Evolutionary conservation across 164 flowering plant genomes (phyloP).

Genomic region (Stephania japonica): DNA sequence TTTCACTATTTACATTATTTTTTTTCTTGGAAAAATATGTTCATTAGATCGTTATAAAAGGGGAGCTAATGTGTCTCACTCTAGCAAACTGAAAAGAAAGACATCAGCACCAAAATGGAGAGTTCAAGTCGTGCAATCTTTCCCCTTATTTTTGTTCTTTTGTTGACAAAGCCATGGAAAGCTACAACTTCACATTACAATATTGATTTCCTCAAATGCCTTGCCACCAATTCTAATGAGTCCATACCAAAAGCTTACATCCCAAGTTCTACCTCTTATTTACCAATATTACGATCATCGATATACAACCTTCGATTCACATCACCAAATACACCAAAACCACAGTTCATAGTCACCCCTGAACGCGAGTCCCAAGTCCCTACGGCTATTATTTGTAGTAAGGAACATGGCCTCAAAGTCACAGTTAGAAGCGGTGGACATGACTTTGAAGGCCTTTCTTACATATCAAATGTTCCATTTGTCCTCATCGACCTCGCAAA

Average conservation of each 20-base stretch:
- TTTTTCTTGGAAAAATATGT: neutral
- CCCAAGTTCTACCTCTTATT: neutral
- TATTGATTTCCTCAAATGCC: slow-evolving; percentile 1
- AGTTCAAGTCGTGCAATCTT: neutral
- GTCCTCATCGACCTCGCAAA: neutral
- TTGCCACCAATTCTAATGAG: neutral
- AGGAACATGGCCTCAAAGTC: slow-evolving; percentile 3
- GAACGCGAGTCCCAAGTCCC: slow-evolving; percentile 2
- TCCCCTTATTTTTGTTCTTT: neutral
- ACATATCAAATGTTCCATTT: neutral
- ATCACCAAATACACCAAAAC: slow-evolving; percentile 4
- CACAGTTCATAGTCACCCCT: slow-evolving; percentile 1
- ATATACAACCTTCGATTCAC: neutral
- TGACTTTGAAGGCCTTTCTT: slow-evolving; percentile 5
- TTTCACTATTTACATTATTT: no score
- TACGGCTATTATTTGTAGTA: neutral
- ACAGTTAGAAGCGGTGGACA: slow-evolving; percentile 4
- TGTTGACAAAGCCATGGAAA: neutral
- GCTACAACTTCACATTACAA: slow-evolving; percentile 1
- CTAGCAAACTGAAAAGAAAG: neutral
- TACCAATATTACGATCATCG: neutral
- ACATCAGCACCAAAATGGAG: neutral
- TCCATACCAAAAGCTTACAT: neutral
- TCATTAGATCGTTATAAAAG: neutral
- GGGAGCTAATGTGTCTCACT: neutral